phyloP scores from a whole-genome alignment of 2,329 filamentous ascomycete species.

The Chaetomium strumarium region DNA sequence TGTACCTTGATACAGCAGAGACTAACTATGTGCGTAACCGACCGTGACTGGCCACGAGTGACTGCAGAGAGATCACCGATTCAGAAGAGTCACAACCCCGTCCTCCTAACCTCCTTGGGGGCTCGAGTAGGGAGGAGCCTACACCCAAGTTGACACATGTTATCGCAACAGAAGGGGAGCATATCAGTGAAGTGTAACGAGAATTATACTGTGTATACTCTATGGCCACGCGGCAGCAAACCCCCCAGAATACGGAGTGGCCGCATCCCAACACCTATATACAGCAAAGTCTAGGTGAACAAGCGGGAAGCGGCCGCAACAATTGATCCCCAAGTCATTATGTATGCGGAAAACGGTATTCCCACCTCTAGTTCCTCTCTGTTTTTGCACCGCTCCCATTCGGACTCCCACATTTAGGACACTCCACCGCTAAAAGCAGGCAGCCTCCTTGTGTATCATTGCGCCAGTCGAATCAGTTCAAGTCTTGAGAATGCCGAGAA shows the following conservation, averaged over 20 bases:
- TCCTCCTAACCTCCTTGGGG: too few species aligned
- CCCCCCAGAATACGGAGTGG: background rate
- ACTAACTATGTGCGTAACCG: background rate
- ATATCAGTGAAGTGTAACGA: background rate
- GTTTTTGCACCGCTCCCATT: background rate
- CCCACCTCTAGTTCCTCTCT: background rate
- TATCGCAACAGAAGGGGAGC: background rate
- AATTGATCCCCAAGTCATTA: background rate
- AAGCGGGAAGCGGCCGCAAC: background rate
- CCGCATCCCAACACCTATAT: slow-evolving; percentile 1
- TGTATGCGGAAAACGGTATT: background rate
- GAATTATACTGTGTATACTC: slow-evolving; percentile 3
- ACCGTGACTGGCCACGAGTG: background rate
- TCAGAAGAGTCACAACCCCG: background rate
- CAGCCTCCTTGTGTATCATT: background rate
- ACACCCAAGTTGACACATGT: too few species aligned
- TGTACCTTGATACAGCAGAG: background rate
- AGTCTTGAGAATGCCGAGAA: slow-evolving; percentile 2
- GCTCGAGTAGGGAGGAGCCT: background rate
- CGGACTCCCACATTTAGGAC: too few species aligned
- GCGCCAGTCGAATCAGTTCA: background rate
- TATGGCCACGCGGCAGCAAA: background rate
- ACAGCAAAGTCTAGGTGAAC: slow-evolving; percentile 1
- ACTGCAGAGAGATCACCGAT: background rate
- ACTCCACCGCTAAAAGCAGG: background rate